Evolutionary conservation across 139 green algal species (phyloP), one percentile per base, ranked within the genome.

Genomic region (Astrephomene gubernaculifera): DNA sequence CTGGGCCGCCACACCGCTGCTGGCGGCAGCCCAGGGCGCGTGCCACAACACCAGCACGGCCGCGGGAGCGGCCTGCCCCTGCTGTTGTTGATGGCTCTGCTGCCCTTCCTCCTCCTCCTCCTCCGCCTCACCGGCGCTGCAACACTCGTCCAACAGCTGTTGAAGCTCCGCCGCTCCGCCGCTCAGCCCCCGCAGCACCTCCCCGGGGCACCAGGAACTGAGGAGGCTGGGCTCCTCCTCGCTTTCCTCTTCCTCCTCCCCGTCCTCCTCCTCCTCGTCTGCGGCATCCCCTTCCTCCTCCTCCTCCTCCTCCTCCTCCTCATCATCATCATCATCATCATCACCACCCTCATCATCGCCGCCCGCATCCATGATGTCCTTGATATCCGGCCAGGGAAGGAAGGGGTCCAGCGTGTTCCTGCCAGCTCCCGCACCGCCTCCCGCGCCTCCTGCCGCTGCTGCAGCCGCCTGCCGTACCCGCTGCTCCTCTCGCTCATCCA

Each of bases 21-120:
- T 89, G n/a, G 87, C 72, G 4, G 71, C 67, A 24, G 84, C 85
- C 94, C 94, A 96, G 2, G 85, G 68, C 0, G 93, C 94, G 52
- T 92, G 84, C 87, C 87, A 96, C 33, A 91, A 49, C 14, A 96
- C 72, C 24, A 94, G 80, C 38, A 73, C 71, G n/a, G n/a, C n/a
- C n/a, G n/a, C n/a, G n/a, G n/a, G n/a, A n/a, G n/a, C n/a, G n/a
- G n/a, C n/a, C n/a, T n/a, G n/a, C n/a, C n/a, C n/a, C n/a, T n/a
- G n/a, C n/a, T n/a, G n/a, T n/a, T n/a, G n/a, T n/a, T n/a, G n/a
- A n/a, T n/a, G n/a, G n/a, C n/a, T n/a, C n/a, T n/a, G n/a, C n/a
- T n/a, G n/a, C n/a, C n/a, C n/a, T n/a, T n/a, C n/a, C n/a, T n/a
- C n/a, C n/a, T n/a, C n/a, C n/a, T n/a, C n/a, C n/a, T n/a, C n/a